Base-by-base conservation (phyloP, 164 flowering plant genomes). In the Chimonanthus salicifolius region DNA sequence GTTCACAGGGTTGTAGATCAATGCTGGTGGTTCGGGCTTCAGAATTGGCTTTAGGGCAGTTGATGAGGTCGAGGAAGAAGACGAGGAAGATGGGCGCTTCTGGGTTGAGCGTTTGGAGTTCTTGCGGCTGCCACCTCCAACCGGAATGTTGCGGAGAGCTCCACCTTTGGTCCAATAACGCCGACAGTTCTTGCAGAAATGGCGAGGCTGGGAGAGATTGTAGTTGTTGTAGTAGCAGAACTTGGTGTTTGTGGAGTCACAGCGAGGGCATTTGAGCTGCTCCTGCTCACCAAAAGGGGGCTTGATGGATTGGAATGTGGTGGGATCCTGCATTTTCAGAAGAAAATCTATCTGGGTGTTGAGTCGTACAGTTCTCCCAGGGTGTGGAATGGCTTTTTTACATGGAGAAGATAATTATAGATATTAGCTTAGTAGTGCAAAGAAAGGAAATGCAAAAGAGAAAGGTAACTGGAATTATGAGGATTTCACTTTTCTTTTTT, bases 211-310 rank as follows among this genome's bases (percentile, higher is more conserved):
- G n/a, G 83, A 81, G 51, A 81, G 78, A 69, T 81, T 81, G 74
- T 81, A 81, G 76, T 81, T 81, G 81, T 81, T 81, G 79, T 81
- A 81, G 70, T 81, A 81, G 69, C 83, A 81, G 81, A 81, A 92
- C 74, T 92, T 92, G 68, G 97, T 92, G 87, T 92, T 87, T 64
- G 85, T 33, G 5, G 94, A 92, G 6, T 90, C 97, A 67, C 97
- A 92, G 7, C 93, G 85, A 0, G 94, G 97, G 74, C 97, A 92
- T 72, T 88, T 92, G 4, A 89, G 82, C 60, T 89, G 89, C 58
- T 92, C 97, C 62, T 85, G 91, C 74, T 92, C 75, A 8, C 64
- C 54, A 62, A 89, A 89, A 2, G 78, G 84, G 11, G 90, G 88
- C 70, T 83, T 87, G 62, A 83, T 65, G 16, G 81, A 74, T 21